A percentile compares a stretch with the other conserved stretches of the same genome.
Conservation (phyloP, 2,329 filamentous ascomycete species). For the Paraconiothyrium brasiliense region DNA sequence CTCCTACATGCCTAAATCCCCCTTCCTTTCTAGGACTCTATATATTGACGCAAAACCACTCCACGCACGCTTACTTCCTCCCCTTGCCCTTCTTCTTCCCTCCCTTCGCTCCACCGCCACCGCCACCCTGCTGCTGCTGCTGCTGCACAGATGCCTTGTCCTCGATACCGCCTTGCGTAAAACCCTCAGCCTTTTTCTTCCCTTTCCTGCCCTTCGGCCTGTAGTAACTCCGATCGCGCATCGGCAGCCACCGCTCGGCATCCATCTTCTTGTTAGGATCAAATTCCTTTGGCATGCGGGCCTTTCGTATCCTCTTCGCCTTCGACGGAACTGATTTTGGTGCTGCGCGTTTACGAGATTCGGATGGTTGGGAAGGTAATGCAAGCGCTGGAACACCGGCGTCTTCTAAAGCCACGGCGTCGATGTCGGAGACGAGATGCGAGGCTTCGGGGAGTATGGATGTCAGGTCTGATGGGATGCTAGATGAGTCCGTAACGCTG, state of each 20-base stretch:
- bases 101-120: slow-evolving; percentile 40
- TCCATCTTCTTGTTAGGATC: slow-evolving; percentile 83
- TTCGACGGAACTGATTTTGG: slow-evolving; percentile 58
- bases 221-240: slow-evolving; percentile 89
- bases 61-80: slow-evolving; percentile 38
- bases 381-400: slow-evolving; percentile 67
- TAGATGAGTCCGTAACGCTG: slow-evolving; percentile 68
- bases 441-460: slow-evolving; percentile 69
- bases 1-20: background rate
- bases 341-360: slow-evolving; percentile 50
- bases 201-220: slow-evolving; percentile 91
- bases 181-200: slow-evolving; percentile 74
- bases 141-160: slow-evolving; percentile 58
- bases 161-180: slow-evolving; percentile 87
- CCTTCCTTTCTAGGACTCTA: too few species aligned
- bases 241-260: slow-evolving; percentile 90
- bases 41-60: background rate
- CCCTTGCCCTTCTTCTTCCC: slow-evolving; percentile 34
- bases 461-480: slow-evolving; percentile 63
- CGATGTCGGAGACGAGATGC: slow-evolving; percentile 67
- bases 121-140: slow-evolving; percentile 24
- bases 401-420: slow-evolving; percentile 70
- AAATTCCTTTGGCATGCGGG: slow-evolving; percentile 75
- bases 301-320: slow-evolving; percentile 67
- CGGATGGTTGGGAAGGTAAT: slow-evolving; percentile 39